Evolutionary conservation across 768 basidiomycete genomes (phyloP).

Genomic region (Collybiopsis confluens): DNA sequence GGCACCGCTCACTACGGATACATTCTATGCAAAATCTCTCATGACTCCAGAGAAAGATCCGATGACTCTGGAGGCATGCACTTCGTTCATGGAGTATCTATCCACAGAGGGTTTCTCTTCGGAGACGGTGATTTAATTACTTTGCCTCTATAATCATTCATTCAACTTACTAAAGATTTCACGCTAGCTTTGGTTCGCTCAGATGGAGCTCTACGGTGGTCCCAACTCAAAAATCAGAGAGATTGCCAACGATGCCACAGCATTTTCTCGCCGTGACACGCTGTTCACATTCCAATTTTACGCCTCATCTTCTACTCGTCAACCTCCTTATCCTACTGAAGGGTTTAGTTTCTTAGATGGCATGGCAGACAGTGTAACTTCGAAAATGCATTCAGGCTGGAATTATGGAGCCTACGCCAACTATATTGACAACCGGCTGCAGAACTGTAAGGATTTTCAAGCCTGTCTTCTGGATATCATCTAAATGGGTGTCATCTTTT

Average conservation of each 20-base stretch:
- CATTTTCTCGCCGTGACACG: conserved; percentile 41
- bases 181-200: conserved; percentile 29
- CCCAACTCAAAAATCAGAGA: conserved; percentile 41
- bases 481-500: not conserved
- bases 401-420: conserved; percentile 23
- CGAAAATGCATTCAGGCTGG: conserved; percentile 7
- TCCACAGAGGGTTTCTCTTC: too few relatives aligned
- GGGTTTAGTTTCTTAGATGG: conserved; percentile 41
- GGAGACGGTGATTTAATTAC: conserved; percentile 5
- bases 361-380: conserved; percentile 8
- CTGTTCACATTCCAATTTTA: conserved; percentile 49
- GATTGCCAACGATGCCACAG: conserved; percentile 33
- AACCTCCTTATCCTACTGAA: conserved; percentile 37
- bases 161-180: not conserved
- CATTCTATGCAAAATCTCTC: conserved; percentile 11
- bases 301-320: conserved; percentile 30
- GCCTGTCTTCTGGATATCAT: too few relatives aligned
- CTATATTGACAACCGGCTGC: conserved; percentile 33
- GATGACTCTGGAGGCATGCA: conserved; percentile 7
- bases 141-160: not conserved
- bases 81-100: too few relatives aligned
- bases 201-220: conserved; percentile 42
- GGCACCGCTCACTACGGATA: conserved; percentile 7
- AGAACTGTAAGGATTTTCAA: conserved; percentile 22
- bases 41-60: conserved; percentile 9